Evolutionary conservation across 2,329 filamentous ascomycete genomes (phyloP), one percentile per base, ranked within the genome.

Genomic region (Aspergillus sp.): DNA sequence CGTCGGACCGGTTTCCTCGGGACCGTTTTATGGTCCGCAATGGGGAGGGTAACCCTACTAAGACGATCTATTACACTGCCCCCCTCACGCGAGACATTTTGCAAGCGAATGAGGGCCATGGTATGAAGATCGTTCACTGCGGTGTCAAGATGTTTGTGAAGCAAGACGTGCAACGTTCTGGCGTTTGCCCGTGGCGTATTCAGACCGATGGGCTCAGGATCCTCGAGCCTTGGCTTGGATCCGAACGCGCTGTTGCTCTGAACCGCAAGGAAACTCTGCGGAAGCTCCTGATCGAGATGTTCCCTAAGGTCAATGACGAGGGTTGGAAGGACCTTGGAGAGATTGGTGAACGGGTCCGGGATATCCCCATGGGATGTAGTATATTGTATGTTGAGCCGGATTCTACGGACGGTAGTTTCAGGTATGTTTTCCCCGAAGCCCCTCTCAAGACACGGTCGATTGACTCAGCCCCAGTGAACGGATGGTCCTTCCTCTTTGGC

Each of bases 91-190:
- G 91, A 30, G 88, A 93, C 59, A 94, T 99, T 49, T 81, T 99
- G 3, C 83, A 81, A 3, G 82, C 87, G 66, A 99, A 99, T 69
- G 91, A 96, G 72, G 89, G 90, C 41, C 86, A 88, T 24, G 91
- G 91, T 43, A 87, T 97, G 73, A 95, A 94, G 70, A 96, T 99
- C 68, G 89, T 99, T 46, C 94, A 99, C 73, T 93, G 88, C 47
- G 94, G 94, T 58, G 92, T 99, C 32, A 95, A 95, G 76, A 97
- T 97, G 90, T 99, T 95, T 70, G 94, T 97, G 79, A 96, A 95
- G 78, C 93, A 97, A 72, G 91, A 96, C 66, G 88, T 90, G 0
- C 92, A 95, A 54, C 88, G 86, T 4, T 86, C 87, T 33, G 87
- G 92, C 50, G 88, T 94, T 32, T 96, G 92, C 76, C 83, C 87